Base-by-base conservation (phyloP, 2,329 filamentous ascomycete species). In the Claviceps spartinae region DNA sequence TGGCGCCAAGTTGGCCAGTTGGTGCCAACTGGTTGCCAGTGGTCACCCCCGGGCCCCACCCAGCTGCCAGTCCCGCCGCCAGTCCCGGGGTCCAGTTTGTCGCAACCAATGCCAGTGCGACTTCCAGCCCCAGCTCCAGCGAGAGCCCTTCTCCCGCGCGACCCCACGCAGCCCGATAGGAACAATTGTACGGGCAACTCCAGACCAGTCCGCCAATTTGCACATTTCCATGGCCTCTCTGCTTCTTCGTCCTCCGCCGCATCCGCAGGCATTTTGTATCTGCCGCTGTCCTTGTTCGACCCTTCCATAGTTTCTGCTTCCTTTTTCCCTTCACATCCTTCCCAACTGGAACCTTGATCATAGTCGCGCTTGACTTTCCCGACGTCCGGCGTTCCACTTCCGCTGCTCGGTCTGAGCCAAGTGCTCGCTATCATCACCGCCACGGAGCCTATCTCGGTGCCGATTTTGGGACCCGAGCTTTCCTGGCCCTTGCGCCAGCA, bases 361-460 rank as follows among this genome's bases (percentile, higher is more conserved):
- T 38, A 44, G 13, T 20, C 30, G 18, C 11, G 13, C 14, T 26
- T 47, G 40, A 40, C 43, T 38, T 13, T 20, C 34, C 20, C 49
- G 45, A 51, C 49, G 34, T 45, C 42, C 24, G 50, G 50, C 24
- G n/a, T 44, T 40, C 44, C 44, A 16, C 44, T 47, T 47, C 24
- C 44, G 50, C 24, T 47, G 37, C 50, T 51, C 24, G 18, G 45
- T 47, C 48, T 6, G 42, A 45, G 16, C 30, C 42, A 38, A 26
- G 42, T 22, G 36, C 49, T 47, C 43, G 40, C 34, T 9, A 36
- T 47, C 50, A 42, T 24, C 42, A 51, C 14, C 22, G 20, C 43
- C 43, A 9, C 49, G 16, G 20, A 18, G 42, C 49, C 20, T 49
- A 38, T 5, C 11, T 49, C 38, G 48, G 41, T 30, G 42, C 37